These are phyloP conservation scores for Flaveria trinervia DNA, from an alignment of 129 eudicot species.

Conservation along the genomic window DNA sequence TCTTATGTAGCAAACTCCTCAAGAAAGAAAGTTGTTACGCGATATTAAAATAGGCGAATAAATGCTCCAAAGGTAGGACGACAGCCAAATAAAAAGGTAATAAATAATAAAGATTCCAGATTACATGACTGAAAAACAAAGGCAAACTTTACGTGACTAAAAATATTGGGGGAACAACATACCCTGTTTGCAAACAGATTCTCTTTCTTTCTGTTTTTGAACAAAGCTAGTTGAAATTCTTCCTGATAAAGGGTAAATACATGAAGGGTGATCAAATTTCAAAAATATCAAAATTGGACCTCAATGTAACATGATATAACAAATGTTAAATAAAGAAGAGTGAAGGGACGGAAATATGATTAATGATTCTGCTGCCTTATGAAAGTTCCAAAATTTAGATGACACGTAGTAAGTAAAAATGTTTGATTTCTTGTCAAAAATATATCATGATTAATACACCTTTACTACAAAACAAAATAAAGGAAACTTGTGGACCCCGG, in stretches of 20 bases:
- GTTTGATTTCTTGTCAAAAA: constrained; percentile 2
- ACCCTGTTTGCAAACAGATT: constrained; percentile 97
- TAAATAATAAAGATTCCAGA: background rate
- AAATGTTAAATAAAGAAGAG: background rate
- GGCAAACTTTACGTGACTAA: background rate
- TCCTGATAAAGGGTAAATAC: constrained; percentile 50
- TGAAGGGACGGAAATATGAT: background rate
- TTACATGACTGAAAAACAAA: background rate
- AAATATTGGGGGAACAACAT: constrained; percentile 26
- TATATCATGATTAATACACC: background rate
- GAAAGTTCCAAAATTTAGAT: background rate
- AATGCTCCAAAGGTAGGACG: background rate
- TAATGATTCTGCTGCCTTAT: background rate
- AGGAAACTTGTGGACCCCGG: constrained; percentile 2
- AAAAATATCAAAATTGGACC: constrained; percentile 3
- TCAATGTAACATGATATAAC: constrained; percentile 1
- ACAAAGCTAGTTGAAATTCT: constrained; percentile 90
- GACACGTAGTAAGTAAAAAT: background rate
- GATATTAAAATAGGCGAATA: background rate
- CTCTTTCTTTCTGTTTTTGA: constrained; percentile 90
- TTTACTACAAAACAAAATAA: background rate
- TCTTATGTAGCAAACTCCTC: background rate
- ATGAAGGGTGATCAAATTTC: background rate
- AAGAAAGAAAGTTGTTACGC: constrained; percentile 8
- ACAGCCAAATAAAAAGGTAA: background rate